Evolutionary conservation across 257 asterid genomes (phyloP).

Genomic region (Lavandula angustifolia): DNA sequence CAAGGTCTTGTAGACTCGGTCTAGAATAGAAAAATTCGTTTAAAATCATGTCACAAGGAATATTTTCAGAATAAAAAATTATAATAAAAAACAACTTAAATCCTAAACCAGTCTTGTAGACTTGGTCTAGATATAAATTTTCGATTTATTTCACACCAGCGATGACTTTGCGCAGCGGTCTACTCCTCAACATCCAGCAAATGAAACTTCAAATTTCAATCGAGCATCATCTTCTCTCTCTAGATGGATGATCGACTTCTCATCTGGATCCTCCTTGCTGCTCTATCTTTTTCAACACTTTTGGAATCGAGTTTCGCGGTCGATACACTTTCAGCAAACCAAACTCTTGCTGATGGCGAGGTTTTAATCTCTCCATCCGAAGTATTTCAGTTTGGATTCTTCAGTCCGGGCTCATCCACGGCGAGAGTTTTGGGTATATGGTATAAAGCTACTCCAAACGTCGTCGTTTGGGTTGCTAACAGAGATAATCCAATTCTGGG

Average conservation of each 20-base stretch:
- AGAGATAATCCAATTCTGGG: constrained; percentile 7
- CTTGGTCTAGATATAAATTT: no score
- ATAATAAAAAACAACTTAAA: no score
- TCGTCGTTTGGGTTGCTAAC: constrained; percentile 35
- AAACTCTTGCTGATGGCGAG: constrained; percentile 1
- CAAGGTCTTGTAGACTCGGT: no score
- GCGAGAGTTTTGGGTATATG: constrained; percentile 22
- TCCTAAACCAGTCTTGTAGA: no score
- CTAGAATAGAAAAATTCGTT: no score
- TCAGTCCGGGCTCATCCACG: constrained; percentile 13
- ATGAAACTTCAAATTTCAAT: background rate
- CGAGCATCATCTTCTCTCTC: background rate
- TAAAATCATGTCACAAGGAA: no score
- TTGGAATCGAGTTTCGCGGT: background rate
- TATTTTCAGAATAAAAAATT: no score
- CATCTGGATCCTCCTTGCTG: background rate
- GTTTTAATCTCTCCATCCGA: background rate
- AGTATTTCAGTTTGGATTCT: constrained; percentile 15
- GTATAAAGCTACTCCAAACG: constrained; percentile 27
- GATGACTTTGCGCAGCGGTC: no score
- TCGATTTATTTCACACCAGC: no score
- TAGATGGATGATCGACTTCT: background rate
- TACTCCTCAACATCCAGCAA: no score
- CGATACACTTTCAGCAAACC: constrained; percentile 10
- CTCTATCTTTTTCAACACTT: background rate